These are phyloP conservation scores for Elsinoe arachidis DNA, from an alignment of 2,329 filamentous ascomycete genomes.

Conservation along the genomic window DNA sequence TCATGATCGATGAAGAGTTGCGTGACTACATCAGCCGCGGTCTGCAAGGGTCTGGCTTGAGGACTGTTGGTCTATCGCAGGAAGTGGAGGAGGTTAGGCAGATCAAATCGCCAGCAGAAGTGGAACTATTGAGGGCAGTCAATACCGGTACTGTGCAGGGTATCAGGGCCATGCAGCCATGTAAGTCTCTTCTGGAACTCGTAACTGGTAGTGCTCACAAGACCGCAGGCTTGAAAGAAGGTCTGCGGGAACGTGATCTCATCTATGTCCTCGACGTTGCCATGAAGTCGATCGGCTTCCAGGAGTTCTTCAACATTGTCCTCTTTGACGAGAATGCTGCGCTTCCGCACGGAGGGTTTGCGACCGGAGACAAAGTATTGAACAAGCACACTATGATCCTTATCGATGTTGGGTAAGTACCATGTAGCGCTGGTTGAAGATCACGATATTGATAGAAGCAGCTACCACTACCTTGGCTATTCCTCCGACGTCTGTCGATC, in stretches of 20 bases:
- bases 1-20: constrained; percentile 60
- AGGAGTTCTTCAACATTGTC: constrained; percentile 56
- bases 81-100: constrained; percentile 52
- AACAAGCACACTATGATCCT: constrained; percentile 49
- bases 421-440: not conserved
- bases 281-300: constrained; percentile 45
- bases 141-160: constrained; percentile 57
- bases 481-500: constrained; percentile 56
- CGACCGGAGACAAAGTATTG: constrained; percentile 42
- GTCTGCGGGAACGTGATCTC: constrained; percentile 51
- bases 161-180: constrained; percentile 47
- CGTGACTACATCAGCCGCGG: constrained; percentile 55
- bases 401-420: constrained; percentile 47
- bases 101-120: constrained; percentile 47
- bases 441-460: constrained; percentile 23
- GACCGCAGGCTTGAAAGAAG: constrained; percentile 30
- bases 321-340: constrained; percentile 51
- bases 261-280: constrained; percentile 48
- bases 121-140: constrained; percentile 51
- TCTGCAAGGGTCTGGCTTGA: constrained; percentile 45
- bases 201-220: not conserved
- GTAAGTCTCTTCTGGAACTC: constrained; percentile 29
- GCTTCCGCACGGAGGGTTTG: constrained; percentile 46
- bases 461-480: constrained; percentile 49
- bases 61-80: constrained; percentile 46